These are phyloP conservation scores for Lentinula guzmanii DNA, from an alignment of 768 basidiomycete species.

Conservation along the genomic window DNA sequence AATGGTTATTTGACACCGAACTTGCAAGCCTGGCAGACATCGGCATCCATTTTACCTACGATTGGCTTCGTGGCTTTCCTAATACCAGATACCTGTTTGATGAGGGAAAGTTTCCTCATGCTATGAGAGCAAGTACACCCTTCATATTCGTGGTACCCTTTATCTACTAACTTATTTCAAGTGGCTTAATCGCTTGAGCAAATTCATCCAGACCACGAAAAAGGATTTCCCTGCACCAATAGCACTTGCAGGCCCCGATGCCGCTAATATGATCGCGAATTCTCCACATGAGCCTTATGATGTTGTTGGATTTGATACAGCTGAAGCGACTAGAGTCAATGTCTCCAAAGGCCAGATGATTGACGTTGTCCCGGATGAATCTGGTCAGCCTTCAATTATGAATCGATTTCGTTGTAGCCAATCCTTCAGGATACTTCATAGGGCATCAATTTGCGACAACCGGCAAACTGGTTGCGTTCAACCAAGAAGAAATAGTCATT, in stretches of 20 bases:
- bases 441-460: constrained; percentile 35
- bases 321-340: constrained; percentile 36
- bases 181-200: constrained; percentile 43
- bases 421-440: constrained; percentile 9
- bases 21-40: constrained; percentile 47
- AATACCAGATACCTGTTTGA: constrained; percentile 32
- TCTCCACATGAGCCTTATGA: constrained; percentile 30
- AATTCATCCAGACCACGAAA: constrained; percentile 23
- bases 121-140: constrained; percentile 28
- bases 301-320: constrained; percentile 37
- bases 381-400: constrained; percentile 24
- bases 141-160: neutral
- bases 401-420: neutral
- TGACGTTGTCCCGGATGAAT: constrained; percentile 40
- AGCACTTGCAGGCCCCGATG: constrained; percentile 32
- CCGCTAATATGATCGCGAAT: constrained; percentile 33
- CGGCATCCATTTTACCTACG: constrained; percentile 41
- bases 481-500: constrained; percentile 41
- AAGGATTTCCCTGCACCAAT: constrained; percentile 17
- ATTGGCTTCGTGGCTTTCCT: constrained; percentile 36
- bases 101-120: constrained; percentile 28
- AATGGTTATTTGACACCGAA: constrained; percentile 54
- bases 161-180: constrained; percentile 14
- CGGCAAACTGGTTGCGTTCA: constrained; percentile 47
- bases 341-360: constrained; percentile 32